phyloP scores from a whole-genome alignment of 2,329 filamentous ascomycete genomes.

The Onygenales sp. region DNA sequence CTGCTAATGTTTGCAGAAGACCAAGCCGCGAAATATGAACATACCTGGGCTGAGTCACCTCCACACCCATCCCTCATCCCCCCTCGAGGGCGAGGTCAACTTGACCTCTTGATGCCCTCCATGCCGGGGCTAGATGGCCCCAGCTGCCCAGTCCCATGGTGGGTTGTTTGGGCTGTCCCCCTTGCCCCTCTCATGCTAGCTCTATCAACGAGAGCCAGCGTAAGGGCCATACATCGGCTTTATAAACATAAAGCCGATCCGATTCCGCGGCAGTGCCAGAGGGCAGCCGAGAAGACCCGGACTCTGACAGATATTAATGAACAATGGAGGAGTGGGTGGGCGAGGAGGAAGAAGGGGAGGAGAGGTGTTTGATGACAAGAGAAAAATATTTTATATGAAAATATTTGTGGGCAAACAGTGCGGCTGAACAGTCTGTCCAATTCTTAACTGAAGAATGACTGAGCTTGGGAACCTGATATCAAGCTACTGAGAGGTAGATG shows the following conservation, averaged over 20 bases:
- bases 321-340: neutral
- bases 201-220: neutral
- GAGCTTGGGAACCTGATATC: neutral
- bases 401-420: neutral
- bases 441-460: neutral
- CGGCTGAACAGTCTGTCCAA: neutral
- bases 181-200: neutral
- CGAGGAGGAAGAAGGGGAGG: neutral
- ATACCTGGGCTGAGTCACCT: too few relatives aligned
- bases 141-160: neutral
- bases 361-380: neutral
- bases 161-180: neutral
- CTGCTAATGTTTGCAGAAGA: slow-evolving; percentile 1
- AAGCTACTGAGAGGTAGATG: too few relatives aligned
- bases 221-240: too few relatives aligned
- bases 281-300: too few relatives aligned
- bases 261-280: too few relatives aligned
- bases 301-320: too few relatives aligned
- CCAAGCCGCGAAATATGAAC: neutral
- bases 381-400: neutral
- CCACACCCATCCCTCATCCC: neutral
- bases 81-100: neutral
- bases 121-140: neutral
- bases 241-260: too few relatives aligned
- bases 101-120: neutral